Percentiles rank a stretch among this genome's conserved stretches.
Evolutionary conservation across 805 yeast species (phyloP).

Genomic region (Ogataea pini): DNA sequence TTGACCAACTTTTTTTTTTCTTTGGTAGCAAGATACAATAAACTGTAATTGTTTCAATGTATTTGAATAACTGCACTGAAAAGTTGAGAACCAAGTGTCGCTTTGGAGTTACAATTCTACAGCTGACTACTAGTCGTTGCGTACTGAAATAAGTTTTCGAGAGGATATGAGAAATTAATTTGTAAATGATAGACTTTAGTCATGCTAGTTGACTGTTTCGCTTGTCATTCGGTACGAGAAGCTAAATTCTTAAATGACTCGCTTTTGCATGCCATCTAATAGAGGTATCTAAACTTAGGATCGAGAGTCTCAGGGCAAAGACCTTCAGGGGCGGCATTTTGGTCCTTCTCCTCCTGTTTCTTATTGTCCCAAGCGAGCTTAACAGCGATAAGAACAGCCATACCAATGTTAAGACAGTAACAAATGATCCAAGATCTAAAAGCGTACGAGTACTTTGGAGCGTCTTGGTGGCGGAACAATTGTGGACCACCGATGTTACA

Average conservation of each 20-base stretch:
- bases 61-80: no score
- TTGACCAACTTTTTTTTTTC: no score
- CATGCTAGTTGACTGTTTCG: no score
- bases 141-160: no score
- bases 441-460: constrained; percentile 59
- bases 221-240: no score
- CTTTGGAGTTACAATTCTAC: no score
- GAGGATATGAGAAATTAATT: no score
- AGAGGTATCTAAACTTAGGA: constrained; percentile 25
- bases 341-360: constrained; percentile 11
- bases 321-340: constrained; percentile 1
- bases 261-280: constrained; percentile 8
- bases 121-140: no score
- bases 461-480: constrained; percentile 55
- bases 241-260: background rate
- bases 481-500: constrained; percentile 74
- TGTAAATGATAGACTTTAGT: no score
- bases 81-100: no score
- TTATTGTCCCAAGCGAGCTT: constrained; percentile 16
- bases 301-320: constrained; percentile 16
- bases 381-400: constrained; percentile 18
- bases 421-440: constrained; percentile 55
- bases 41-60: no score
- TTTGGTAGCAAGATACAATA: no score
- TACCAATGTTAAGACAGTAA: constrained; percentile 32